Percentiles rank a stretch among this genome's conserved stretches.
Evolutionary conservation across 2,329 filamentous ascomycete genomes (phyloP).

Genomic region (Nigrograna mackinnonii): DNA sequence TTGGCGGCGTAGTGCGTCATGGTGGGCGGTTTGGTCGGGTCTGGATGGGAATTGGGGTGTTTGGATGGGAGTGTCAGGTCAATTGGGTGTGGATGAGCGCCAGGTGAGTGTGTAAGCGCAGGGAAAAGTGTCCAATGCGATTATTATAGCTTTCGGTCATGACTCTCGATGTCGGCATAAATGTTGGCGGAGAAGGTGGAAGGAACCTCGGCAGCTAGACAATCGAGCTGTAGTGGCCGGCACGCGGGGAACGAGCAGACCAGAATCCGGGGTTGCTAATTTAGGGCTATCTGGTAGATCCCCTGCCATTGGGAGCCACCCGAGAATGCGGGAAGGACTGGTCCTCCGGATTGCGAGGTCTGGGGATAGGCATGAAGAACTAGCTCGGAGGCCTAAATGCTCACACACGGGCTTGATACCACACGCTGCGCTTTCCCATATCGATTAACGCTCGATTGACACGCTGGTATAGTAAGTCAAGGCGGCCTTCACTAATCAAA

Average conservation of each 20-base stretch:
- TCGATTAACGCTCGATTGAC: no score
- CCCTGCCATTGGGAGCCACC: neutral
- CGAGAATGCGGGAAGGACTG: neutral
- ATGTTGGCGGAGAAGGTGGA: neutral
- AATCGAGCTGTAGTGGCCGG: neutral
- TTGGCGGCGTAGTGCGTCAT: slow-evolving; percentile 35
- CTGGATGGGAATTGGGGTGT: neutral
- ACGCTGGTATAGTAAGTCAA: no score
- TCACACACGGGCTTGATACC: no score
- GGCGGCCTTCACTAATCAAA: no score
- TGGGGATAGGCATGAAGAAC: neutral
- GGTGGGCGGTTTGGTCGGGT: slow-evolving; percentile 3
- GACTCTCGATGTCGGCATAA: neutral
- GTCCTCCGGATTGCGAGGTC: neutral
- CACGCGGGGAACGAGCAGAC: no score
- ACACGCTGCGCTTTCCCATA: no score
- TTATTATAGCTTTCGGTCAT: no score
- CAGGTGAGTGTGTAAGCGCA: no score
- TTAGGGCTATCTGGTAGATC: no score
- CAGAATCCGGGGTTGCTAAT: no score
- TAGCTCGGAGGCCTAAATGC: neutral
- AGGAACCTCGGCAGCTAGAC: neutral
- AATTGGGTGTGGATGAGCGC: neutral
- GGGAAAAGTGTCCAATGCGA: no score
- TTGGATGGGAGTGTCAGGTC: neutral